These are phyloP conservation scores for Colletotrichum sublineola DNA, from an alignment of 2,329 filamentous ascomycete genomes.

Conservation along the genomic window DNA sequence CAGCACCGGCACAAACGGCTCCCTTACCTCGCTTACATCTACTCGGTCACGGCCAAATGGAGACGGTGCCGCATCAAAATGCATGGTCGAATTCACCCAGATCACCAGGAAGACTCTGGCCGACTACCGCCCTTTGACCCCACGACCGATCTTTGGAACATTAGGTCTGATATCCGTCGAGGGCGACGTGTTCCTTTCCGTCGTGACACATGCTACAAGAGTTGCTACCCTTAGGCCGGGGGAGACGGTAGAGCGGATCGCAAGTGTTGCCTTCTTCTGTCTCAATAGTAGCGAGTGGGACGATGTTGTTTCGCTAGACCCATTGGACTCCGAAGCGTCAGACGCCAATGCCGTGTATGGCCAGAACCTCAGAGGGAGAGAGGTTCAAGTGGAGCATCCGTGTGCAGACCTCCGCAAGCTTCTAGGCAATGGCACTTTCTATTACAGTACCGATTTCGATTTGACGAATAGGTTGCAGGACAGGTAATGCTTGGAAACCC, in stretches of 20 bases:
- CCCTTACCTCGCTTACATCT: conserved; percentile 65
- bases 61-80: conserved; percentile 68
- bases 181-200: conserved; percentile 89
- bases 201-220: conserved; percentile 83
- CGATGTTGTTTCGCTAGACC: conserved; percentile 72
- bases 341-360: conserved; percentile 64
- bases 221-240: conserved; percentile 88
- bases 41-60: conserved; percentile 58
- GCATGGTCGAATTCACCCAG: conserved; percentile 89
- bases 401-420: conserved; percentile 93
- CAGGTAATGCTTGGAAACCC: conserved; percentile 63
- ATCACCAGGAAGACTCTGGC: conserved; percentile 74
- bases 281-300: conserved; percentile 90
- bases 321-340: conserved; percentile 62
- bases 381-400: conserved; percentile 84
- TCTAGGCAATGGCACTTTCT: conserved; percentile 92
- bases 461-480: conserved; percentile 94
- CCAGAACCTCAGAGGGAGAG: conserved; percentile 71
- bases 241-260: conserved; percentile 90
- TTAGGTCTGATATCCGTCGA: conserved; percentile 88
- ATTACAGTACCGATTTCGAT: conserved; percentile 99
- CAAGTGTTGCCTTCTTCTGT: conserved; percentile 92
- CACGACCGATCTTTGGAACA: conserved; percentile 84
- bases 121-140: conserved; percentile 82
- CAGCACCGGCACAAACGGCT: conserved; percentile 73